Evolutionary conservation across 306 rosid genomes (phyloP).

Genomic region (Cercis canadensis): DNA sequence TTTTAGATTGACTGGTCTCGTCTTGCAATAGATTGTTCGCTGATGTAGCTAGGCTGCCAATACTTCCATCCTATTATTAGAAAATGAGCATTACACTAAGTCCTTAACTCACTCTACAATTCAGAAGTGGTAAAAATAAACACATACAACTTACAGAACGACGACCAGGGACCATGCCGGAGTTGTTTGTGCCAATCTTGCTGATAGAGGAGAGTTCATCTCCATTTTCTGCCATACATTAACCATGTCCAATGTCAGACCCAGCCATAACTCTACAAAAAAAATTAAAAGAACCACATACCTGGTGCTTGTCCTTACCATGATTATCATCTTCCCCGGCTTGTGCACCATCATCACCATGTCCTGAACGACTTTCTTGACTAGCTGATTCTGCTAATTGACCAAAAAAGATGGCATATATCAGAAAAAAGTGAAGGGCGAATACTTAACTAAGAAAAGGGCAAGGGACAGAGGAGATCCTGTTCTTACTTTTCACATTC

Average conservation of each 20-base stretch:
- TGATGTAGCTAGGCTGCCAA: slow-evolving; percentile 46
- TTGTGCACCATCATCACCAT: slow-evolving; percentile 37
- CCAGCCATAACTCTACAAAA: slow-evolving; percentile 32
- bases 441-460: not conserved
- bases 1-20: slow-evolving; percentile 49
- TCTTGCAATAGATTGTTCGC: slow-evolving; percentile 46
- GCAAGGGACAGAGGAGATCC: not conserved
- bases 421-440: not conserved
- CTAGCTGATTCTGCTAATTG: slow-evolving; percentile 44
- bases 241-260: slow-evolving; percentile 42
- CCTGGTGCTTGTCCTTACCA: slow-evolving; percentile 46
- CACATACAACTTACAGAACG: slow-evolving; percentile 99
- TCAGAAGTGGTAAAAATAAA: slow-evolving; percentile 57
- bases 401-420: slow-evolving; percentile 30
- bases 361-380: slow-evolving; percentile 49
- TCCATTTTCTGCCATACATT: slow-evolving; percentile 55
- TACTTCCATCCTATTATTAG: slow-evolving; percentile 61
- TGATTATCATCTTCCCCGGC: slow-evolving; percentile 35
- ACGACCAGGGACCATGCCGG: slow-evolving; percentile 63
- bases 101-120: slow-evolving; percentile 50
- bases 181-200: slow-evolving; percentile 43
- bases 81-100: slow-evolving; percentile 55
- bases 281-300: slow-evolving; percentile 28
- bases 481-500: not conserved
- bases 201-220: slow-evolving; percentile 35